These are phyloP conservation scores for Oryza rufipogon DNA, from an alignment of 176 grass and related monocot genomes.

Conservation along the genomic window DNA sequence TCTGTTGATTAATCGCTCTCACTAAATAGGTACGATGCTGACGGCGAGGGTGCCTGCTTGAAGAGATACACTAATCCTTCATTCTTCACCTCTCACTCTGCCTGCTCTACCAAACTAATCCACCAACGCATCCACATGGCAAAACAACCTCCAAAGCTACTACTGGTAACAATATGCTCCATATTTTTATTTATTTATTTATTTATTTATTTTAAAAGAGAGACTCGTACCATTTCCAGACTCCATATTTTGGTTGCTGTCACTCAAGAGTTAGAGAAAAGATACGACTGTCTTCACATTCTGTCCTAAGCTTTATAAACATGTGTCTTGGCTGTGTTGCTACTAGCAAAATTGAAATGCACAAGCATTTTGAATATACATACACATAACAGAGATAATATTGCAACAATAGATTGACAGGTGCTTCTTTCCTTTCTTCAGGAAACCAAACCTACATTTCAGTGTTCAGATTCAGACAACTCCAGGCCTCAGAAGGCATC, in stretches of 20 bases:
- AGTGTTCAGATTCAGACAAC: constrained; percentile 39
- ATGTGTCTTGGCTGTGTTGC: too few species aligned
- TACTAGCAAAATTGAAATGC: too few species aligned
- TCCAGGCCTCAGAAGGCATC: constrained; percentile 27
- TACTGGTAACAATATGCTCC: too few species aligned
- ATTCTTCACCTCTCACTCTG: constrained; percentile 46
- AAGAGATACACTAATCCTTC: constrained; percentile 75
- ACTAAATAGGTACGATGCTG: constrained; percentile 54
- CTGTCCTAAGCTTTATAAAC: too few species aligned
- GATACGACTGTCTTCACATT: too few species aligned
- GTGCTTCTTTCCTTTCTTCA: constrained; percentile 9
- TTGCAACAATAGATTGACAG: not conserved
- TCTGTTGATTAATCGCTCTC: not conserved
- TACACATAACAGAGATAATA: not conserved
- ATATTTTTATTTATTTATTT: not conserved
- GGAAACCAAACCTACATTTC: constrained; percentile 40
- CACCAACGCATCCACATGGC: not conserved
- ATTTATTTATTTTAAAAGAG: not conserved
- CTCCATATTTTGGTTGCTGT: not conserved
- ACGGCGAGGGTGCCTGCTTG: constrained; percentile 69
- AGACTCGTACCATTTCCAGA: not conserved
- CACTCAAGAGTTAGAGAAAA: not conserved
- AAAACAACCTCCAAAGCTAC: constrained; percentile 1
- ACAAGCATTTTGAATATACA: too few species aligned
- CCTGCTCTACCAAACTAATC: constrained; percentile 30